A percentile compares a stretch with the other conserved stretches of the same genome.
These are phyloP conservation scores for Russula brevipes DNA, from an alignment of 768 basidiomycete species.

Conservation along the genomic window DNA sequence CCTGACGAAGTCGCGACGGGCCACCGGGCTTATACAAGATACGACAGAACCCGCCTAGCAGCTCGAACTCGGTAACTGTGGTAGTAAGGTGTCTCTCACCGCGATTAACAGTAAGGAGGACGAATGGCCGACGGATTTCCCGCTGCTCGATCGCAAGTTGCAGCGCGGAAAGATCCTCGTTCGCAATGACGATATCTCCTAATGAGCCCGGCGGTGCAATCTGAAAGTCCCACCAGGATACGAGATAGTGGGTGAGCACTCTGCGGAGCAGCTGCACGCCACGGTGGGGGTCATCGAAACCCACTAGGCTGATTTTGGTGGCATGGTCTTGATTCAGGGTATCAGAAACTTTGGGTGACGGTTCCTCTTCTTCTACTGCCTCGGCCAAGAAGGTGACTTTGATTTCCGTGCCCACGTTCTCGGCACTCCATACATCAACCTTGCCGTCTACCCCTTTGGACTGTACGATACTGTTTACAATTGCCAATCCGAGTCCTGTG, in stretches of 20 bases:
- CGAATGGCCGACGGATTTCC: conserved; percentile 59
- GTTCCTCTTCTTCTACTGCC: conserved; percentile 39
- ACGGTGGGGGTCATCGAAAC: conserved; percentile 59
- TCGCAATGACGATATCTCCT: conserved; percentile 74
- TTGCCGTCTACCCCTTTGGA: conserved; percentile 85
- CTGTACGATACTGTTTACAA: conserved; percentile 87
- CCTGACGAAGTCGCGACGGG: conserved; percentile 62
- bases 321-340: conserved; percentile 28
- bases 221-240: conserved; percentile 72
- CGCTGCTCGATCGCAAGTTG: conserved; percentile 50
- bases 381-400: conserved; percentile 80
- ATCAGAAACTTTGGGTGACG: conserved; percentile 25
- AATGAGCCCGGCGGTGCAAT: conserved; percentile 38
- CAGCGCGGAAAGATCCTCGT: conserved; percentile 66
- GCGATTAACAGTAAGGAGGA: conserved; percentile 68
- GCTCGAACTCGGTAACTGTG: conserved; percentile 65
- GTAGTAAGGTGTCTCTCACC: conserved; percentile 59
- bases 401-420: conserved; percentile 87
- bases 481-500: conserved; percentile 90
- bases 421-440: conserved; percentile 90
- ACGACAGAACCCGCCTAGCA: conserved; percentile 83
- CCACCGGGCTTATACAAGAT: conserved; percentile 86
- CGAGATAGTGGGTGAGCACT: conserved; percentile 61
- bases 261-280: conserved; percentile 64
- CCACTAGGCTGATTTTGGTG: conserved; percentile 55